Base-by-base conservation (phyloP, 1,284 basidiomycete genomes). In the Trametes sp. region DNA sequence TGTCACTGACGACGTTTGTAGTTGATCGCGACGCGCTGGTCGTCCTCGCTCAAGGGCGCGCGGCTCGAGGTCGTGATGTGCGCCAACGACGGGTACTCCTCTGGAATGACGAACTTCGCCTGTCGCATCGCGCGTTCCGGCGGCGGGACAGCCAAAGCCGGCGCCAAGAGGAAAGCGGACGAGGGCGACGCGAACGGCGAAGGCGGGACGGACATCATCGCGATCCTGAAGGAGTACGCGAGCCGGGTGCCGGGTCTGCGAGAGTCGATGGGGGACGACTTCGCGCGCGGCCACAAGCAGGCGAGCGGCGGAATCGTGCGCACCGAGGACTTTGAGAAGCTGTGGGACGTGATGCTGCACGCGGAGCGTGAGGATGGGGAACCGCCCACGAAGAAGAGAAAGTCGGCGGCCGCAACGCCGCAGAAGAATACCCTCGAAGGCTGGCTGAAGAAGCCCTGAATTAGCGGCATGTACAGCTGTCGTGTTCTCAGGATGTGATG, bases 11-110 rank as follows among this genome's bases (percentile, higher is more conserved):
- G 14, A 19, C 3, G 38, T 10, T n/a, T 16, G 14, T 44, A 70
- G 69, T 60, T 75, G 19, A 73, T 76, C 49, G 75, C 75, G 23
- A 75, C 74, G 2, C 73, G 74, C 19, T 76, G 75, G 75, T 66
- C 75, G 19, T 69, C 70, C 6, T 69, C 71, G 31, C 73, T 76
- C 53, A 73, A 72, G 51, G 71, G 73, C 16, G 56, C 67, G n/a
- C 70, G 71, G 38, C 66, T 76, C n/a, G 68, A 74, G 63, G 61
- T 76, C 24, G 73, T 76, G 36, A 76, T 76, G 70, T 75, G 72
- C 46, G 74, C 74, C 21, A 76, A 76, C 57, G 65, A 67, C 44
- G 72, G 71, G 1, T 76, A 76, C 57, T 62, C 63, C n/a, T 67
- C 71, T 4, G 72, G 70, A n/a, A 67, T 68, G 64, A 74, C 73